Percentiles rank a stretch among this genome's conserved stretches.
Conservation (phyloP, 1,139 yeast genomes). For the Hyphopichia pseudoburtonii region DNA sequence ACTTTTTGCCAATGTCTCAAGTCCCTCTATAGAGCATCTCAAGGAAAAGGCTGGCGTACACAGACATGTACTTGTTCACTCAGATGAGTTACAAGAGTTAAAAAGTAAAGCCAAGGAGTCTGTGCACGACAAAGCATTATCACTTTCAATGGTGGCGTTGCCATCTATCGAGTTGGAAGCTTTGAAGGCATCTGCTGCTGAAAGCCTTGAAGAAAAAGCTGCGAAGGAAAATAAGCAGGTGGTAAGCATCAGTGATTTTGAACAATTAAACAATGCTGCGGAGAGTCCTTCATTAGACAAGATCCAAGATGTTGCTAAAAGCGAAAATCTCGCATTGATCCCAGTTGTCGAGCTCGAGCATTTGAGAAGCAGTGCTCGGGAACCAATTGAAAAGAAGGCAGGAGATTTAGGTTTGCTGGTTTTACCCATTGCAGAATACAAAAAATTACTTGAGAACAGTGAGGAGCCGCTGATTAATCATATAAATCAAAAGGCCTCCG, state of each 20-base stretch:
- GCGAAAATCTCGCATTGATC: conserved; percentile 17
- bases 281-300: conserved; percentile 22
- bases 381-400: conserved; percentile 34
- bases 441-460: conserved; percentile 10
- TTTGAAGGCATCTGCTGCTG: conserved; percentile 9
- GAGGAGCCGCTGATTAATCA: conserved; percentile 25
- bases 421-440: conserved; percentile 24
- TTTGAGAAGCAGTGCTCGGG: conserved; percentile 14
- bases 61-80: conserved; percentile 14
- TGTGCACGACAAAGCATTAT: conserved; percentile 4
- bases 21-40: conserved; percentile 13
- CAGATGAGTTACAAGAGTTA: background rate
- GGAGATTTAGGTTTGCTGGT: conserved; percentile 30
- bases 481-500: conserved; percentile 25
- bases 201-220: conserved; percentile 20
- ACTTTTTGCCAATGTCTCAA: background rate
- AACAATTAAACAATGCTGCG: conserved; percentile 9
- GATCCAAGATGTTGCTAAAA: conserved; percentile 17
- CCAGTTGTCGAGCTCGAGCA: conserved; percentile 18
- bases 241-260: conserved; percentile 15
- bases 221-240: conserved; percentile 17
- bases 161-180: background rate
- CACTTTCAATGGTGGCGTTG: conserved; percentile 1
- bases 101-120: conserved; percentile 2
- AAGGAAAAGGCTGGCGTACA: conserved; percentile 15